phyloP scores from a whole-genome alignment of 1,139 yeast genomes.

The Pichiaceae sp. region DNA sequence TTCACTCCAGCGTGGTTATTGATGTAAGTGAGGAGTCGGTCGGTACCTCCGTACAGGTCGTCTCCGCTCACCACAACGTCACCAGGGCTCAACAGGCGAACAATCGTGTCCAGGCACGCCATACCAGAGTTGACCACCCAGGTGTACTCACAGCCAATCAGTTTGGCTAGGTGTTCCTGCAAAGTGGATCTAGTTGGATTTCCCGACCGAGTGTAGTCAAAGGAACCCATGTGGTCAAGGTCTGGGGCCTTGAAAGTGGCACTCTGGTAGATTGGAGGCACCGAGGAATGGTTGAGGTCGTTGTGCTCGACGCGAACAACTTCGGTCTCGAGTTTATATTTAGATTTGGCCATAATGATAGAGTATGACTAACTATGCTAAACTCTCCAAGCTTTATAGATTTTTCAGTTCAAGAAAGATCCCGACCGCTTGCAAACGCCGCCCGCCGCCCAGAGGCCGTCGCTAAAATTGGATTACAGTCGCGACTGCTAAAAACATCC shows the following conservation, averaged over 20 bases:
- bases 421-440: slow-evolving; percentile 3
- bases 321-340: slow-evolving; percentile 57
- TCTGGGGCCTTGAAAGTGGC: slow-evolving; percentile 88
- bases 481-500: too few species aligned
- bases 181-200: slow-evolving; percentile 82
- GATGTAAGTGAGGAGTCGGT: slow-evolving; percentile 71
- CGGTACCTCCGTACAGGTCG: slow-evolving; percentile 89
- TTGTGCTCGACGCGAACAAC: slow-evolving; percentile 57
- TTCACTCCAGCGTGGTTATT: slow-evolving; percentile 58
- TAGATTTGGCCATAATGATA: too few species aligned
- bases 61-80: slow-evolving; percentile 89
- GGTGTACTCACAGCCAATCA: slow-evolving; percentile 67
- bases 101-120: slow-evolving; percentile 85
- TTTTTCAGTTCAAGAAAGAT: slow-evolving; percentile 9
- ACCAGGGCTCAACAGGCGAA: slow-evolving; percentile 63
- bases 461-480: too few species aligned
- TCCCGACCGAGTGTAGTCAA: slow-evolving; percentile 91
- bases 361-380: too few species aligned
- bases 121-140: slow-evolving; percentile 86
- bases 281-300: slow-evolving; percentile 76
- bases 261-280: slow-evolving; percentile 84
- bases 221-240: slow-evolving; percentile 69
- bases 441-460: slow-evolving; percentile 6
- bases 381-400: too few species aligned
- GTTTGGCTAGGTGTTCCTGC: slow-evolving; percentile 67